Base-by-base conservation (phyloP, 2,329 filamentous ascomycete species). In the Fusarium goolgardi region DNA sequence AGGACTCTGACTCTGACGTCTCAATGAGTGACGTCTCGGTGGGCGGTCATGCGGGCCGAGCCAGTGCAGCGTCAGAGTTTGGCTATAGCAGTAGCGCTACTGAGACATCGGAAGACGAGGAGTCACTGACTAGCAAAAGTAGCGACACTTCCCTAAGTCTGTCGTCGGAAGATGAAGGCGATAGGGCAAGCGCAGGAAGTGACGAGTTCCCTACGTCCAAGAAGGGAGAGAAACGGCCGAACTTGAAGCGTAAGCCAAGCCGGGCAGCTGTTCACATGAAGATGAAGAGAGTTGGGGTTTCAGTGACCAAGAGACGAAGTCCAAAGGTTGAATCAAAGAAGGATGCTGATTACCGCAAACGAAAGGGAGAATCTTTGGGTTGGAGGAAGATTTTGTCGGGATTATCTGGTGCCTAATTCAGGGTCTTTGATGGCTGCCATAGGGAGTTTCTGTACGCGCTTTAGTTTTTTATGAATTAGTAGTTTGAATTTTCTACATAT, bases 241-340 rank as follows among this genome's bases (percentile, higher is more conserved):
- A 20, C 39, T 47, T 67, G 53, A 70, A 72, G 55, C 49, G 67
- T 35, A 70, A 61, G 35, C 45, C 40, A 31, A 58, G 40, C 11
- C 65, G 44, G 58, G n/a, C 20, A 16, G 15, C 29, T 23, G 13
- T 21, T 29, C 15, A 41, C 3, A 16, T 35, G 6, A 71, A 54
- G 15, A 59, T 49, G 53, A 50, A n/a, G 13, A 71, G 40, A 23
- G 2, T n/a, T 21, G 32, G 31, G 9, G 3, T 4, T 10, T n/a
- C 34, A 6, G 23, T 40, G 27, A 18, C n/a, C 5, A 39, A 27
- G 31, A 49, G 41, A 32, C 37, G 20, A 11, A 21, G 15, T 29
- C 18, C 3, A 29, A 44, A n/a, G 18, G 11, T 16, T 5, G 35
- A 34, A 15, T 2, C 2, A 16, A 65, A 31, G 20, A 58, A 31